Conservation (phyloP, 257 asterid species). For the Fraxinus quadrangulata region DNA sequence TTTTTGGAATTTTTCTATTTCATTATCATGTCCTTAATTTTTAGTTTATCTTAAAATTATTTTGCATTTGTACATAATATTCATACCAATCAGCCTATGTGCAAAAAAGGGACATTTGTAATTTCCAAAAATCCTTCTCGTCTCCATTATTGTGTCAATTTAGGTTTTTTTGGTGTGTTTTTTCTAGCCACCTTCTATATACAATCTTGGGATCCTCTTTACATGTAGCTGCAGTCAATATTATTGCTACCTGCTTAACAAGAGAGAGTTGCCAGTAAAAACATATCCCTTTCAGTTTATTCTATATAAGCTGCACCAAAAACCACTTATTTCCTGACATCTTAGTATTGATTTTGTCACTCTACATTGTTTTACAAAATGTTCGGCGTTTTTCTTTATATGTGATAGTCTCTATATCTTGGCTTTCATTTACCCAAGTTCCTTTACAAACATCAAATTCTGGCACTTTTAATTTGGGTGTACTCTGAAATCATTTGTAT, state of each 20-base stretch:
- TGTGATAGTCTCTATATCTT: background rate
- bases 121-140: too few species aligned
- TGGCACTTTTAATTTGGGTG: background rate
- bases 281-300: background rate
- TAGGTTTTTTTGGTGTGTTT: background rate
- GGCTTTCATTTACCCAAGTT: background rate
- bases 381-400: background rate
- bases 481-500: background rate
- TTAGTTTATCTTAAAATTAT: too few species aligned
- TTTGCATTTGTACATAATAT: too few species aligned
- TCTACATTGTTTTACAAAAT: background rate
- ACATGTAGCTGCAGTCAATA: background rate
- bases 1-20: too few species aligned
- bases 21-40: too few species aligned
- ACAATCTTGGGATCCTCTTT: background rate
- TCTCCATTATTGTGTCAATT: too few species aligned
- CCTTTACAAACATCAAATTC: background rate
- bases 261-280: background rate
- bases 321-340: background rate
- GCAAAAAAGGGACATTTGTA: too few species aligned
- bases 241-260: background rate
- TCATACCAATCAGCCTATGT: too few species aligned
- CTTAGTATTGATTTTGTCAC: background rate
- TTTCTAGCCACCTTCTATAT: background rate
- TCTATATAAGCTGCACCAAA: background rate